Conservation (phyloP, 805 yeast species). For the Candida boidinii region DNA sequence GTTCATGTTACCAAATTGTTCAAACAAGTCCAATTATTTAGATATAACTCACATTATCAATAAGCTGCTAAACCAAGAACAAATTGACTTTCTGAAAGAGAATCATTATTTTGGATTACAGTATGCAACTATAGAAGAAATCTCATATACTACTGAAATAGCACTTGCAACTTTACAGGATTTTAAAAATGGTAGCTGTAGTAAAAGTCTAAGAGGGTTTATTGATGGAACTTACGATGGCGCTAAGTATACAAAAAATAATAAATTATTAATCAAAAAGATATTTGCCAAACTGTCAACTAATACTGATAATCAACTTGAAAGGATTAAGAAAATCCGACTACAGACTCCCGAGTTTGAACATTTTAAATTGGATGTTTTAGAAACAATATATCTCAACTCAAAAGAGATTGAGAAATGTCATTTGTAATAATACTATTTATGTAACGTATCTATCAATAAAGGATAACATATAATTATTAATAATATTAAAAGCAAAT, state of each 20-base stretch:
- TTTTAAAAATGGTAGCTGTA: slow-evolving; percentile 10
- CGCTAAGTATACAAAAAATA: slow-evolving; percentile 22
- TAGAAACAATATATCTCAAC: too few species aligned
- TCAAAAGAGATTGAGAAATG: too few species aligned
- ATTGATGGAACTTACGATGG: slow-evolving; percentile 45
- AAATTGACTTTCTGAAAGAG: slow-evolving; percentile 36
- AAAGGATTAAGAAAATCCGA: neutral
- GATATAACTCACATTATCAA: slow-evolving; percentile 47
- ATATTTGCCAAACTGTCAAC: slow-evolving; percentile 24
- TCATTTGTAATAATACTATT: too few species aligned
- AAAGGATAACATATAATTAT: too few species aligned
- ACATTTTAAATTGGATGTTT: too few species aligned
- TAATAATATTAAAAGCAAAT: too few species aligned
- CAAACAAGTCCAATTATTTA: slow-evolving; percentile 60
- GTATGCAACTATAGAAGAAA: slow-evolving; percentile 41
- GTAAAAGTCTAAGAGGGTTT: slow-evolving; percentile 27
- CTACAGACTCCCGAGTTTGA: too few species aligned
- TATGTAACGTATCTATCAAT: too few species aligned
- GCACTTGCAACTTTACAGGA: slow-evolving; percentile 57
- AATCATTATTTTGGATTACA: slow-evolving; percentile 66
- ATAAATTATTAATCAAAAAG: slow-evolving; percentile 21
- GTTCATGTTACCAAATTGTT: slow-evolving; percentile 37
- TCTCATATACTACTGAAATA: slow-evolving; percentile 69
- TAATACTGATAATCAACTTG: slow-evolving; percentile 1
- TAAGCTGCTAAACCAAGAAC: slow-evolving; percentile 25